Conservation (phyloP, 177 flowering plant genomes). For the Vitis hybrid region DNA sequence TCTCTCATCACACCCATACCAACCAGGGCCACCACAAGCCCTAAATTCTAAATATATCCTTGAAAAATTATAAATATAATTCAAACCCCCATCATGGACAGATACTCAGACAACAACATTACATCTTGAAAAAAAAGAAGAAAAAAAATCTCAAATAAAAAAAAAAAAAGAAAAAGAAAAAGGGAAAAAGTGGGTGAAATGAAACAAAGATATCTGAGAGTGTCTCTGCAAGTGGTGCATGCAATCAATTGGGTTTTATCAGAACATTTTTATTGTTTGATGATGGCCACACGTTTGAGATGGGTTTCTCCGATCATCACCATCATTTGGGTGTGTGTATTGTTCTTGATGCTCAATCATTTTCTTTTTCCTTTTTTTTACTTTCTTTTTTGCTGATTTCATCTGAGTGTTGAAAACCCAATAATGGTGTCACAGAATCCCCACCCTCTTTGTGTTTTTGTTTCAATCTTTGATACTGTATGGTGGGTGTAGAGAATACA, state of each 20-base stretch:
- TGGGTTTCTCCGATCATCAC: slow-evolving; percentile 14
- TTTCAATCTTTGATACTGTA: too few species aligned
- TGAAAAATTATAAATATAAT: too few species aligned
- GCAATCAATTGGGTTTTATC: background rate
- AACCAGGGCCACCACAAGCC: too few species aligned
- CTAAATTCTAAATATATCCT: too few species aligned
- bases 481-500: too few species aligned
- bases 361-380: too few species aligned
- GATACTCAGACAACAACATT: slow-evolving; percentile 13
- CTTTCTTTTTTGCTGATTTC: too few species aligned
- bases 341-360: too few species aligned
- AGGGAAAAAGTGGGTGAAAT: background rate
- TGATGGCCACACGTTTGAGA: slow-evolving; percentile 30
- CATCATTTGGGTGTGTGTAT: slow-evolving; percentile 1
- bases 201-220: background rate
- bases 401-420: too few species aligned
- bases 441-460: too few species aligned
- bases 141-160: background rate
- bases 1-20: too few species aligned
- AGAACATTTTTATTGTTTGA: slow-evolving; percentile 15
- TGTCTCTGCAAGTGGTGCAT: slow-evolving; percentile 5
- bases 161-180: background rate
- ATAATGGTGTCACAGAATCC: too few species aligned
- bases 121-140: background rate
- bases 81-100: background rate